Conservation (phyloP, 2,329 filamentous ascomycete species). For the Pseudocercospora vitis region DNA sequence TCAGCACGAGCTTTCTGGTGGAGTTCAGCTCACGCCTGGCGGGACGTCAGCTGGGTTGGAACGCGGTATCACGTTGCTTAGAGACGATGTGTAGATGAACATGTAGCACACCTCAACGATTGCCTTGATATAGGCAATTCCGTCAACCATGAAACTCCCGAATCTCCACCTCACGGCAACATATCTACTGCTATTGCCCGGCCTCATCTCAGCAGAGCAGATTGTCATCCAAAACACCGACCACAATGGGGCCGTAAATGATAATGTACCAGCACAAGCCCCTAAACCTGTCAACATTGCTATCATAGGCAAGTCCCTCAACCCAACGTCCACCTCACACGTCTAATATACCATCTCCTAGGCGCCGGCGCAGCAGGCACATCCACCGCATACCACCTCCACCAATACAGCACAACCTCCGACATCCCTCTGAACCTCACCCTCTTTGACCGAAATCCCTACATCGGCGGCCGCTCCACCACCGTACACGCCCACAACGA, state of each 20-base stretch:
- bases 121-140: constrained; percentile 1
- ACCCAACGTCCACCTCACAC: neutral
- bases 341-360: constrained; percentile 39
- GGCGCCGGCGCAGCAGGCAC: constrained; percentile 88
- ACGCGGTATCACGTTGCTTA: neutral
- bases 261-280: too few species aligned
- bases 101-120: neutral
- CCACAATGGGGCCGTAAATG: neutral
- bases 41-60: too few species aligned
- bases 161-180: neutral
- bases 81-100: constrained; percentile 4
- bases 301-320: constrained; percentile 21
- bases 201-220: constrained; percentile 12
- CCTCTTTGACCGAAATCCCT: constrained; percentile 76
- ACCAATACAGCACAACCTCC: constrained; percentile 64
- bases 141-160: neutral
- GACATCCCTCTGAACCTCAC: constrained; percentile 73
- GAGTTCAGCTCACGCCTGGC: too few species aligned
- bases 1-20: too few species aligned
- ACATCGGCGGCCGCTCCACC: constrained; percentile 81
- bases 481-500: constrained; percentile 70
- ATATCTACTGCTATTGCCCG: neutral
- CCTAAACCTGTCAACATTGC: constrained; percentile 25
- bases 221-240: constrained; percentile 15
- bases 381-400: constrained; percentile 80